Evolutionary conservation across 1,284 basidiomycete species (phyloP).

Genomic region (Irpex sp.): DNA sequence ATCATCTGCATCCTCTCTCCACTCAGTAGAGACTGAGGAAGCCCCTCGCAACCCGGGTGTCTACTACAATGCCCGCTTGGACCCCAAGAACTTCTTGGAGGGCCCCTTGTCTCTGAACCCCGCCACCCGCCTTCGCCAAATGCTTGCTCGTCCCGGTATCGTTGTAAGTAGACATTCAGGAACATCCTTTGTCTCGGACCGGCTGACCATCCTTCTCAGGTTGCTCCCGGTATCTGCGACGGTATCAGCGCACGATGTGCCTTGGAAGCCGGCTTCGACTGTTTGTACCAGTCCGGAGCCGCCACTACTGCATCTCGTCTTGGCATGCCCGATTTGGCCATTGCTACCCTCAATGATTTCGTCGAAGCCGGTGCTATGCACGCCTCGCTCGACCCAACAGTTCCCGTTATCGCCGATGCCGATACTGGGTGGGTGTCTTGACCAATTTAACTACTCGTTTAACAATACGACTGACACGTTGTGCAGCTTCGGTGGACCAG

Average conservation of each 20-base stretch:
- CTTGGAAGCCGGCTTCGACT: conserved; percentile 73
- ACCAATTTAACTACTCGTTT: neutral
- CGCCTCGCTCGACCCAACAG: conserved; percentile 40
- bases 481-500: conserved; percentile 68
- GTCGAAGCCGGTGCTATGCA: conserved; percentile 40
- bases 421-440: conserved; percentile 58
- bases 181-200: neutral
- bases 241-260: conserved; percentile 79
- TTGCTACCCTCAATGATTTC: conserved; percentile 80
- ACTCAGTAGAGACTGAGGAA: conserved; percentile 8
- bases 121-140: conserved; percentile 68
- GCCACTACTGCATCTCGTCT: conserved; percentile 76
- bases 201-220: conserved; percentile 30
- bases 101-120: conserved; percentile 66
- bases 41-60: conserved; percentile 17
- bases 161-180: conserved; percentile 46
- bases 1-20: conserved; percentile 1
- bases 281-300: conserved; percentile 76
- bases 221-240: conserved; percentile 79
- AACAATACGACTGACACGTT: neutral
- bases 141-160: conserved; percentile 74
- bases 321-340: conserved; percentile 76
- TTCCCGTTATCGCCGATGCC: conserved; percentile 78
- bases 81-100: conserved; percentile 66
- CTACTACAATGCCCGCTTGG: conserved; percentile 58